phyloP scores from a whole-genome alignment of 1,284 basidiomycete genomes.

The Apiotrichum gamsii region DNA sequence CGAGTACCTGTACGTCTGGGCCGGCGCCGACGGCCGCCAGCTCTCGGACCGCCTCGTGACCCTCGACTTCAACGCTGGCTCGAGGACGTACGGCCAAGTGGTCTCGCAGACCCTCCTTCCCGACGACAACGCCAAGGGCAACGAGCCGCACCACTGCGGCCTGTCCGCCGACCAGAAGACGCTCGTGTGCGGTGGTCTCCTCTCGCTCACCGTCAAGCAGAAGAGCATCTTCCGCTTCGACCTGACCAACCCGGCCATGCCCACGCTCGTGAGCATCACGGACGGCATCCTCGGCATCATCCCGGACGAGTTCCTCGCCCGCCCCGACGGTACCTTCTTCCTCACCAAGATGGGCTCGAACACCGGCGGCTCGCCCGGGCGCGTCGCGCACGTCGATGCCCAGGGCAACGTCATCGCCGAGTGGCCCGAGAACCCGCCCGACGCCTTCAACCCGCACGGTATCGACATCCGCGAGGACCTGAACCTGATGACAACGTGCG shows the following conservation, averaged over 20 bases:
- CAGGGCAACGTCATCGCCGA: conserved; percentile 10
- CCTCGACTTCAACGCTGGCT: conserved; percentile 12
- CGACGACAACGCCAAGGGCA: background rate
- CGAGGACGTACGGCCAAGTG: conserved; percentile 7
- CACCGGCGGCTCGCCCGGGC: conserved; percentile 6
- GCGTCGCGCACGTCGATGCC: conserved; percentile 5
- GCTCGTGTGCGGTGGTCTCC: conserved; percentile 14
- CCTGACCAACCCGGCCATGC: conserved; percentile 3
- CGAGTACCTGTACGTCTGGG: conserved; percentile 17
- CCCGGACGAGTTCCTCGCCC: conserved; percentile 13
- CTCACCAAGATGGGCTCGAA: conserved; percentile 14
- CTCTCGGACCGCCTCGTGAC: conserved; percentile 13
- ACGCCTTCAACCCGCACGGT: conserved; percentile 15
- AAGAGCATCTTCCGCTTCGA: conserved; percentile 14
- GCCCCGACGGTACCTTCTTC: conserved; percentile 10
- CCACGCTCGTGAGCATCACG: background rate
- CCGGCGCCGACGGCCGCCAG: conserved; percentile 8
- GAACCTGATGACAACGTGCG: conserved; percentile 13
- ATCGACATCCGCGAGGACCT: conserved; percentile 14
- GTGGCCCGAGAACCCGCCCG: conserved; percentile 5
- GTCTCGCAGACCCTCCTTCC: conserved; percentile 5
- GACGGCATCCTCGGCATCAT: conserved; percentile 2
- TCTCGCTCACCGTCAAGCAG: conserved; percentile 10
- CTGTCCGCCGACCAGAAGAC: conserved; percentile 1
- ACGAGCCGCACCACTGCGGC: conserved; percentile 19